Conservation (phyloP, 2,329 filamentous ascomycete species). For the Xylaria sp. region DNA sequence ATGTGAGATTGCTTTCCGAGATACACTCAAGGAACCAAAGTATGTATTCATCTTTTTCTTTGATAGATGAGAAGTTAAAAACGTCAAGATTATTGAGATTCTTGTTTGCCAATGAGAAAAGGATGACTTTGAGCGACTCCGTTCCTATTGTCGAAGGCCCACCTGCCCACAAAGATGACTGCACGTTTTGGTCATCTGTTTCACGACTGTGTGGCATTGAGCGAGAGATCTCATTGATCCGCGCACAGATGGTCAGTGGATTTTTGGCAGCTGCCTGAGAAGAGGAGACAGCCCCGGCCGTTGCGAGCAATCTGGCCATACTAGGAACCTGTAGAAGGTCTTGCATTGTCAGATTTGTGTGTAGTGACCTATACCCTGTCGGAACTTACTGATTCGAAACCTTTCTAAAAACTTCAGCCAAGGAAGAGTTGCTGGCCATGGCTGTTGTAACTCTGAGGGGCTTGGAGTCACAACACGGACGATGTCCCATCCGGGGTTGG, state of each 20-base stretch:
- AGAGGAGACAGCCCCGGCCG: neutral
- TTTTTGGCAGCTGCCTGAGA: neutral
- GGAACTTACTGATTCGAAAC: neutral
- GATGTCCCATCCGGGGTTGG: neutral
- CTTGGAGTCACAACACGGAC: constrained; percentile 11
- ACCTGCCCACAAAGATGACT: neutral
- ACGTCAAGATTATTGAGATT: neutral
- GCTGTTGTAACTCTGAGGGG: neutral
- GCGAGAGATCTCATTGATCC: neutral
- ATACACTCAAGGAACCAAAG: neutral
- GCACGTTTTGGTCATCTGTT: neutral
- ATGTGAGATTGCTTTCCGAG: neutral
- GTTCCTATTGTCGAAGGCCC: neutral
- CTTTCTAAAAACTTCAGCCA: constrained; percentile 11
- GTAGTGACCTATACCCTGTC: neutral
- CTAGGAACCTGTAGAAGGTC: neutral
- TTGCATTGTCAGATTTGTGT: neutral
- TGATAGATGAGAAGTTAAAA: neutral
- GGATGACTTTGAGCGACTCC: constrained; percentile 10
- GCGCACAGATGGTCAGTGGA: neutral
- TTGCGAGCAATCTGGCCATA: neutral
- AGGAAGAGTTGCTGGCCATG: constrained; percentile 22
- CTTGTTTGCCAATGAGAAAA: constrained; percentile 18
- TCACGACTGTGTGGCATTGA: neutral
- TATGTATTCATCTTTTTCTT: neutral